These are phyloP conservation scores for Russula ochroleuca DNA, from an alignment of 768 basidiomycete genomes.

Conservation along the genomic window DNA sequence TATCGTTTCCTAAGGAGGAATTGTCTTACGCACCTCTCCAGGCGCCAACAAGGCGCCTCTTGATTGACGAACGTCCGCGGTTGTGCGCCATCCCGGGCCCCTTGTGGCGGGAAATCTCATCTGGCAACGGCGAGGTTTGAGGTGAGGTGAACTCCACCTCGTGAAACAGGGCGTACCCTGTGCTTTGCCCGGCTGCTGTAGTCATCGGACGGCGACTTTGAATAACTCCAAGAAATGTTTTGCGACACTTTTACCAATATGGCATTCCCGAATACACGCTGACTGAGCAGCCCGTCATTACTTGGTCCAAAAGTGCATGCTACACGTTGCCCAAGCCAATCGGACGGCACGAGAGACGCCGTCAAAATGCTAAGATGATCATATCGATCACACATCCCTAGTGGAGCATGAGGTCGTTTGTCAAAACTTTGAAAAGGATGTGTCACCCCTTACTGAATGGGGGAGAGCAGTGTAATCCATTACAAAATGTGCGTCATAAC, in stretches of 20 bases:
- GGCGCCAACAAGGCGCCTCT: too few relatives aligned
- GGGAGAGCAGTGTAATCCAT: neutral
- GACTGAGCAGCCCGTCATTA: neutral
- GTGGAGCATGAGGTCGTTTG: neutral
- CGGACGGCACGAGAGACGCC: neutral
- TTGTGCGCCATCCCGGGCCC: neutral
- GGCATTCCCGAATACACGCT: neutral
- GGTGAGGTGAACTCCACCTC: neutral
- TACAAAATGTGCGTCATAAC: neutral
- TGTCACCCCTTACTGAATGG: neutral
- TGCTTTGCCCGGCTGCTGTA: neutral
- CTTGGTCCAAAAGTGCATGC: neutral
- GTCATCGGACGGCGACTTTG: neutral
- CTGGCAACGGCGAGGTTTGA: neutral
- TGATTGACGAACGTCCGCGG: neutral
- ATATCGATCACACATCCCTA: neutral
- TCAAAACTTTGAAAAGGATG: neutral
- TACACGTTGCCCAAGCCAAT: neutral
- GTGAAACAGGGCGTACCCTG: neutral
- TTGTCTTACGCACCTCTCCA: neutral
- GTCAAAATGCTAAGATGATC: neutral
- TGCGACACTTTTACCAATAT: neutral
- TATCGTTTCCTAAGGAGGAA: neutral
- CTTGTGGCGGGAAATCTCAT: neutral
- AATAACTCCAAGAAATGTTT: neutral